Evolutionary conservation across 176 grass and related monocot species (phyloP).

Genomic region (Musa acuminata): DNA sequence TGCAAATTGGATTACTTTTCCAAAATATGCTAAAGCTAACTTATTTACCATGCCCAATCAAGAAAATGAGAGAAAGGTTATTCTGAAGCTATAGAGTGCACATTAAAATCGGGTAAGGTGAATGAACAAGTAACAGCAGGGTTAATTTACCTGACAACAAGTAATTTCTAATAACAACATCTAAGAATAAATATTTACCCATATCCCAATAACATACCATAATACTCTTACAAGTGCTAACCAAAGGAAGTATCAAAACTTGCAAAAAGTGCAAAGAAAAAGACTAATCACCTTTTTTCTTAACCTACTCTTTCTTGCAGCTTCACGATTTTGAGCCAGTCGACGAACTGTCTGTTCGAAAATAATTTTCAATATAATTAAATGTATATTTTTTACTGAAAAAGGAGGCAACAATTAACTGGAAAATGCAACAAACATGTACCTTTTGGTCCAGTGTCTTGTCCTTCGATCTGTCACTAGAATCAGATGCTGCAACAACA

Average conservation of each 20-base stretch:
- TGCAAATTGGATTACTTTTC: neutral
- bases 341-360: constrained; percentile 56
- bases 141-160: neutral
- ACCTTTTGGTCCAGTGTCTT: constrained; percentile 83
- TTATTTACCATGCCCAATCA: neutral
- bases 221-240: neutral
- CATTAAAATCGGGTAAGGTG: neutral
- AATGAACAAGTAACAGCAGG: neutral
- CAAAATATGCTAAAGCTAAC: neutral
- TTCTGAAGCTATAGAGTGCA: neutral
- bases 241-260: neutral
- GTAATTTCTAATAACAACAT: neutral
- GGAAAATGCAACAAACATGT: constrained; percentile 9
- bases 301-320: constrained; percentile 95
- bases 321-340: constrained; percentile 96
- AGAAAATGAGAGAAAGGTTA: neutral
- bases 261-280: neutral
- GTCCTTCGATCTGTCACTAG: constrained; percentile 40
- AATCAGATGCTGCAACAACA: constrained; percentile 8
- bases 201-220: constrained; percentile 5
- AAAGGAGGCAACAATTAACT: constrained; percentile 8
- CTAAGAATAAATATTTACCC: neutral
- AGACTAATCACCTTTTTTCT: constrained; percentile 75
- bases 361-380: constrained; percentile 15
- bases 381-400: neutral